A percentile compares a stretch with the other conserved stretches of the same genome.
phyloP scores from a whole-genome alignment of 208 protist species.

The Blastocrithidia nonstop region DNA sequence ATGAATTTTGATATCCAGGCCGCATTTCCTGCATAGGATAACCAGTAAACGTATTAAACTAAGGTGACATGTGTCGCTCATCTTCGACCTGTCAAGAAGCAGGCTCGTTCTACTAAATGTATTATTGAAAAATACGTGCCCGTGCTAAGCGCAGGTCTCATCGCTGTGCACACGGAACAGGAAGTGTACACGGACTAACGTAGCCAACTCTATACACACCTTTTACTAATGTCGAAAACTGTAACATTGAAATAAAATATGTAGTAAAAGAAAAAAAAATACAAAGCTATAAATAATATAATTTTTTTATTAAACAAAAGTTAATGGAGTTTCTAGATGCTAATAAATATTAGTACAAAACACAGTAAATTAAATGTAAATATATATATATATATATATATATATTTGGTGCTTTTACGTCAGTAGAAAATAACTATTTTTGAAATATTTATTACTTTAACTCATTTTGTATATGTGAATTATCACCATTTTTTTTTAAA shows the following conservation, averaged over 20 bases:
- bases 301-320: too few relatives aligned
- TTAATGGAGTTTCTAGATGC: too few relatives aligned
- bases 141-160: slow-evolving; percentile 75
- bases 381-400: too few relatives aligned
- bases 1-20: slow-evolving; percentile 72
- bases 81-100: slow-evolving; percentile 84
- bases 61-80: slow-evolving; percentile 78
- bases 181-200: slow-evolving; percentile 36
- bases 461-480: too few relatives aligned
- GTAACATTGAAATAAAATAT: slow-evolving; percentile 3
- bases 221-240: slow-evolving; percentile 7
- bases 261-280: slow-evolving; percentile 5
- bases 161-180: slow-evolving; percentile 72
- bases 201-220: slow-evolving; percentile 71
- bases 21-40: slow-evolving; percentile 77
- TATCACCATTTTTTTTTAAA: too few relatives aligned
- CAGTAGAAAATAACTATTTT: slow-evolving; percentile 1
- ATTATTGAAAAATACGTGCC: slow-evolving; percentile 81
- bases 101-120: slow-evolving; percentile 77
- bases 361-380: too few relatives aligned
- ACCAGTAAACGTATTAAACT: slow-evolving; percentile 82
- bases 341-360: too few relatives aligned
- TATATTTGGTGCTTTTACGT: too few relatives aligned
- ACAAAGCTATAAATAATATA: slow-evolving; percentile 8
- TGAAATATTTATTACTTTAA: too few relatives aligned